These are phyloP conservation scores for Microdochium bolleyi DNA, from an alignment of 2,329 filamentous ascomycete genomes.

Conservation along the genomic window DNA sequence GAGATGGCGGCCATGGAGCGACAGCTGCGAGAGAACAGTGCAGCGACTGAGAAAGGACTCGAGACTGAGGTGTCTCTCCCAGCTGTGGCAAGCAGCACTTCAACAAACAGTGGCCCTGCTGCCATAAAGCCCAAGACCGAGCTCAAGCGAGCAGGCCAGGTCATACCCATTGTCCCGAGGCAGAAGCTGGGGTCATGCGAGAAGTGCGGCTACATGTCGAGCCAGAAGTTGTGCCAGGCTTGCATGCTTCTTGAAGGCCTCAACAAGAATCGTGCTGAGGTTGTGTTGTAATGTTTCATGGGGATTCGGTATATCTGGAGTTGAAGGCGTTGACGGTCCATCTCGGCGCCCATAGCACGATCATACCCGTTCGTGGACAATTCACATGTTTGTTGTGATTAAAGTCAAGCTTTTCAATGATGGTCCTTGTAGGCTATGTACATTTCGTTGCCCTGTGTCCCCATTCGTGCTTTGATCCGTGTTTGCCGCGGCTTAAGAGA, in stretches of 20 bases:
- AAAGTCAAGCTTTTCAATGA: constrained; percentile 5
- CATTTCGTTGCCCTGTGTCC: constrained; percentile 4
- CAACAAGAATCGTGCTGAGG: constrained; percentile 67
- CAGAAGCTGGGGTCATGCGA: constrained; percentile 78
- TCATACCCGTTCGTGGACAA: constrained; percentile 12
- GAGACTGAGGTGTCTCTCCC: constrained; percentile 57
- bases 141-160: constrained; percentile 21
- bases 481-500: constrained; percentile 26
- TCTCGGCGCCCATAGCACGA: too few relatives aligned
- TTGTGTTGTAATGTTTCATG: constrained; percentile 35
- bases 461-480: constrained; percentile 2
- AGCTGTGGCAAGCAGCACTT: constrained; percentile 23
- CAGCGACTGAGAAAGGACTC: constrained; percentile 44
- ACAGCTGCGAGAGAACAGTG: constrained; percentile 57
- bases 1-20: constrained; percentile 82
- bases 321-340: too few relatives aligned
- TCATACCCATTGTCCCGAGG: constrained; percentile 32
- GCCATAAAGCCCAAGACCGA: constrained; percentile 15
- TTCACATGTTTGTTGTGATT: constrained; percentile 1
- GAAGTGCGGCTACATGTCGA: constrained; percentile 91
- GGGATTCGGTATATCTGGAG: background rate
- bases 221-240: constrained; percentile 88
- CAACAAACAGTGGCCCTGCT: constrained; percentile 14
- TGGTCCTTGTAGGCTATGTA: constrained; percentile 13
- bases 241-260: constrained; percentile 83